Evolutionary conservation across 2,329 filamentous ascomycete species (phyloP), one percentile per base, ranked within the genome.

Genomic region (Diplocarpon rosae): DNA sequence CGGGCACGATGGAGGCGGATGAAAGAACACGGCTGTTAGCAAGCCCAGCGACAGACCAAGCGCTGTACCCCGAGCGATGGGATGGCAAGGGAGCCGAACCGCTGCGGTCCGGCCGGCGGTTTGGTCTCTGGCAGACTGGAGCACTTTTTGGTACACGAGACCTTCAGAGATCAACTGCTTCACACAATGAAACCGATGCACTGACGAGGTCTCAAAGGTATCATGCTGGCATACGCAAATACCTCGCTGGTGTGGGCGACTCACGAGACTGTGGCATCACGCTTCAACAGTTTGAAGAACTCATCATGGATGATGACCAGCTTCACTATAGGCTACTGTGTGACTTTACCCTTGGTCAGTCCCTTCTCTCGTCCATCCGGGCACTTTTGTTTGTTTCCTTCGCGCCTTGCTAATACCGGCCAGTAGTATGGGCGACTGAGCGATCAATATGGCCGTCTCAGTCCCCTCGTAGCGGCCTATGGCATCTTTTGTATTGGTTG

Each of bases 361-460:
- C 15, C 24, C 24, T 39, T 42, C 15, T 34, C 14, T 37, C 3
- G 20, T 24, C 40, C 9, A 5, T 32, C 30, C 9, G 10, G 30
- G 3, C 3, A 24, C 20, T 24, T 24, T 24, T 24, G 7, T 4
- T 3, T 7, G 20, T 24, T n/a, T n/a, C n/a, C n/a, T n/a, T 24
- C 20, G 7, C 20, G 12, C 30, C 9, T 41, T 37, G 17, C 33
- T 48, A 10, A 39, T 24, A 15, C 16, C 34, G 17, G 12, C 39
- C 2, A 41, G 38, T 39, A 52, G 50, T 52, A 52, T 14, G 47
- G 46, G 28, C 75, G 75, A 45, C 56, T 78, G 15, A 75, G 73
- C 48, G 72, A 76, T 52, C 70, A 75, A 14, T 77, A 73, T 52
- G 73, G 73, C 10, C 1, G 61, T 73, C 13, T 58, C 76, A 0